Evolutionary conservation across 495 filamentous ascomycete genomes (phyloP).

Genomic region (Apodospora peruviana): DNA sequence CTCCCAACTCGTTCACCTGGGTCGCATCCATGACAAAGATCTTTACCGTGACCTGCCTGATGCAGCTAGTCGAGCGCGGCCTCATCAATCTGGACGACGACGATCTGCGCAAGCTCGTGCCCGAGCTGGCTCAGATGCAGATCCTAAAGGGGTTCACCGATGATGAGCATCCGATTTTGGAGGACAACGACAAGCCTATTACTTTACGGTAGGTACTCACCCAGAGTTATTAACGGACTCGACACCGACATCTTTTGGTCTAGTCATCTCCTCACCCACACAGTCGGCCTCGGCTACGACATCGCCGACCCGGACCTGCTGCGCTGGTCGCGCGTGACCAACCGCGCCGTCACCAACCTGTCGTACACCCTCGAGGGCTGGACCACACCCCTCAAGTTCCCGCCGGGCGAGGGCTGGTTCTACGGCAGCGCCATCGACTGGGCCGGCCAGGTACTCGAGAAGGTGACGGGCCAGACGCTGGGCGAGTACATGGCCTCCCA

Average conservation of each 20-base stretch:
- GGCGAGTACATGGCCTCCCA: conserved; percentile 17
- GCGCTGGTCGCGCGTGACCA: conserved; percentile 16
- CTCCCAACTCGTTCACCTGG: conserved; percentile 47
- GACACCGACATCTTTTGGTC: background rate
- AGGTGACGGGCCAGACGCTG: conserved; percentile 13
- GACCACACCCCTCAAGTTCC: conserved; percentile 22
- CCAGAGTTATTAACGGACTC: no score
- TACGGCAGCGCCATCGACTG: conserved; percentile 28
- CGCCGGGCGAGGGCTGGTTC: conserved; percentile 24
- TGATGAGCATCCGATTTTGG: conserved; percentile 18
- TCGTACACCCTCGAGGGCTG: conserved; percentile 22
- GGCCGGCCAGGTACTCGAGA: conserved; percentile 24
- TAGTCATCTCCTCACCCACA: conserved; percentile 29
- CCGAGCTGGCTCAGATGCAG: conserved; percentile 16
- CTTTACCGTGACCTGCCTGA: conserved; percentile 14
- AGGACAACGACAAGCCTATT: conserved; percentile 18
- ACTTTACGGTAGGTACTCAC: conserved; percentile 24
- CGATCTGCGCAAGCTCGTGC: conserved; percentile 16
- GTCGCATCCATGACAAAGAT: conserved; percentile 27
- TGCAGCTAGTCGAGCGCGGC: conserved; percentile 23
- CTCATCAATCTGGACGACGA: conserved; percentile 15
- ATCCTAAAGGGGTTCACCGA: conserved; percentile 19
- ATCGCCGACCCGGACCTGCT: conserved; percentile 18
- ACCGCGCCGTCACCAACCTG: conserved; percentile 9
- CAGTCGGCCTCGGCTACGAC: conserved; percentile 22